Evolutionary conservation across 495 filamentous ascomycete species (phyloP).

Genomic region (Neurospora sp.): DNA sequence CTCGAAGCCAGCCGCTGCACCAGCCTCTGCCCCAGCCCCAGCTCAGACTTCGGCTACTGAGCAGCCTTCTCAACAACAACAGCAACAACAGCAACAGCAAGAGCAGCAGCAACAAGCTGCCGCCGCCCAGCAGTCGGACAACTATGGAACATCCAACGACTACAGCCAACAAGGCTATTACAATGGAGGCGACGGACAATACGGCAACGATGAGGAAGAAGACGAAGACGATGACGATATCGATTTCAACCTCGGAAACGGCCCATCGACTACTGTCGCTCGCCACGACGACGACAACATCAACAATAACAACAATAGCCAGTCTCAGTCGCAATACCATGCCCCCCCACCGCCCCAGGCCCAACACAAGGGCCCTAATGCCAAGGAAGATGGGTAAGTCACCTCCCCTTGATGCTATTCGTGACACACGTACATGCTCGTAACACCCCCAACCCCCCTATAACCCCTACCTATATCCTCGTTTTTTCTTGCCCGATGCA

Average conservation of each 20-base stretch:
- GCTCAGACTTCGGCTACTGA: constrained; percentile 20
- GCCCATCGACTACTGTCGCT: constrained; percentile 22
- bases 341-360: constrained; percentile 10
- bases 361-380: constrained; percentile 46
- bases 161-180: constrained; percentile 8
- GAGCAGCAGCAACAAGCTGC: constrained; percentile 45
- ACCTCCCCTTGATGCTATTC: constrained; percentile 13
- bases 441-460: not conserved
- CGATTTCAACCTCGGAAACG: constrained; percentile 46
- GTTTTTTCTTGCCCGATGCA: not conserved
- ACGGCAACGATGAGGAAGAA: constrained; percentile 50
- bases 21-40: constrained; percentile 25
- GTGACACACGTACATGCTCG: constrained; percentile 5
- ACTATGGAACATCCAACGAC: not conserved
- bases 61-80: constrained; percentile 21
- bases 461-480: not conserved
- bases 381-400: constrained; percentile 99
- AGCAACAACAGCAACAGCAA: constrained; percentile 37
- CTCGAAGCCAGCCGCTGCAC: constrained; percentile 26
- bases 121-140: constrained; percentile 2
- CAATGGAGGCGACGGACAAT: constrained; percentile 38
- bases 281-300: constrained; percentile 25
- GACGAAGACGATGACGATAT: constrained; percentile 60
- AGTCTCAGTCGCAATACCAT: constrained; percentile 13
- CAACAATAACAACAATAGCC: constrained; percentile 15